Base-by-base conservation (phyloP, 2,329 filamentous ascomycete genomes). In the Paecilomyces formosus region DNA sequence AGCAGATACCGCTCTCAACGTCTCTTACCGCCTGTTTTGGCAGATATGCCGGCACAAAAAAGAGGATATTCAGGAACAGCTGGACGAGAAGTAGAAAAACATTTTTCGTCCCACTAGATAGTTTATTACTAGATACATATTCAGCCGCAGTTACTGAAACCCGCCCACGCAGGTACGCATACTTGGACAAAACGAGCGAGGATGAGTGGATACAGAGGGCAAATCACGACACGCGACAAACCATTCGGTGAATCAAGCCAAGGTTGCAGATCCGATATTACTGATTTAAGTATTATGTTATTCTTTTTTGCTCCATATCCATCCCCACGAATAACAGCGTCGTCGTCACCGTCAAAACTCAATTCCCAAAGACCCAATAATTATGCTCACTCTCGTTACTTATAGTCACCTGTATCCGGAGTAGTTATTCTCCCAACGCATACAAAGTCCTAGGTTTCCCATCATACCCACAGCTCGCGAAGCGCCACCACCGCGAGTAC, bases 401-500 rank as follows among this genome's bases (percentile, higher is more conserved):
- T 31, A 11, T 31, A 26, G 2, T 3, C 24, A 26, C 24, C 24
- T 6, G 24, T 26, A 52, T 22, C n/a, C n/a, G n/a, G n/a, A 52
- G 4, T 52, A 24, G 22, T n/a, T 52, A 24, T n/a, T 24, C 11
- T 22, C 22, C 50, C 50, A 52, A n/a, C 50, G 26, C 50, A 28
- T 59, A 57, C 26, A 59, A 45, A 5, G 50, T 28, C 35, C 57
- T 57, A 9, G 58, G 58, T 30, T 8, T 39, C 9, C 58, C 58
- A 52, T 57, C 33, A n/a, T 53, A 21, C 39, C 56, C 55, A 24
- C 58, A 59, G n/a, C 58, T 59, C 18, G 58, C 58, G 56, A 59
- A 59, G 3, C 56, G 56, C 55, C 58, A 57, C 12, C 56, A 59
- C n/a, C 52, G 51, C 33, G 18, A 22, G 22, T 59, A 30, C 22